These are phyloP conservation scores for Ceriops decandra DNA, from an alignment of 345 rosid species.

Conservation along the genomic window DNA sequence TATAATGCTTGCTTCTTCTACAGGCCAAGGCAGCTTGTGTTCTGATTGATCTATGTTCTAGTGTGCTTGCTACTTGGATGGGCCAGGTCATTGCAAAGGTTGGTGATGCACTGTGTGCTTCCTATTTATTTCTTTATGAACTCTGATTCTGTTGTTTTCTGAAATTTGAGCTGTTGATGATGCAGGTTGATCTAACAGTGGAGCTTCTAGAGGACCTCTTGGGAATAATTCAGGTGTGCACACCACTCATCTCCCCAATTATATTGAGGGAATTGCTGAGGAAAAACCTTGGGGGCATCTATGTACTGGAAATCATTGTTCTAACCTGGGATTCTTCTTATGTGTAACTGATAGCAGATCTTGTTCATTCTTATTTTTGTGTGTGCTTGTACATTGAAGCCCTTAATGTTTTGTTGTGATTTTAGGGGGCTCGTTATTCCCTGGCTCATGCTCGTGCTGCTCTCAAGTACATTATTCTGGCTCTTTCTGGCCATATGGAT, in stretches of 20 bases:
- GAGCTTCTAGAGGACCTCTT: constrained; percentile 79
- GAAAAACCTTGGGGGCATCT: neutral
- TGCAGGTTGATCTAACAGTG: constrained; percentile 63
- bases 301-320: neutral
- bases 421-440: constrained; percentile 50
- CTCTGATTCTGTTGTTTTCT: constrained; percentile 10
- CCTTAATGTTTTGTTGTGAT: constrained; percentile 13
- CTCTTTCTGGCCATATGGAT: constrained; percentile 80
- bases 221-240: constrained; percentile 67
- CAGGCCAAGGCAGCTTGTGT: constrained; percentile 88
- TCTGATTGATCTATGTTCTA: constrained; percentile 69
- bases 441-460: constrained; percentile 61
- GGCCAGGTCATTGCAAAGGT: constrained; percentile 75
- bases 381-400: constrained; percentile 3
- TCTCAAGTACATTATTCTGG: constrained; percentile 69
- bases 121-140: neutral
- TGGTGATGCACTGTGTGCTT: constrained; percentile 16
- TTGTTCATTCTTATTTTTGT: constrained; percentile 6
- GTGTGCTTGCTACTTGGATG: constrained; percentile 75
- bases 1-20: constrained; percentile 16
- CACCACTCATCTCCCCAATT: neutral
- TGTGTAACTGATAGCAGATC: neutral
- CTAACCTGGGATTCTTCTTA: neutral
- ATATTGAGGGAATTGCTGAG: constrained; percentile 5
- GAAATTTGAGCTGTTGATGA: constrained; percentile 19